These are phyloP conservation scores for Teratosphaeria pseudoeucalypti DNA, from an alignment of 2,329 filamentous ascomycete species.

Conservation along the genomic window DNA sequence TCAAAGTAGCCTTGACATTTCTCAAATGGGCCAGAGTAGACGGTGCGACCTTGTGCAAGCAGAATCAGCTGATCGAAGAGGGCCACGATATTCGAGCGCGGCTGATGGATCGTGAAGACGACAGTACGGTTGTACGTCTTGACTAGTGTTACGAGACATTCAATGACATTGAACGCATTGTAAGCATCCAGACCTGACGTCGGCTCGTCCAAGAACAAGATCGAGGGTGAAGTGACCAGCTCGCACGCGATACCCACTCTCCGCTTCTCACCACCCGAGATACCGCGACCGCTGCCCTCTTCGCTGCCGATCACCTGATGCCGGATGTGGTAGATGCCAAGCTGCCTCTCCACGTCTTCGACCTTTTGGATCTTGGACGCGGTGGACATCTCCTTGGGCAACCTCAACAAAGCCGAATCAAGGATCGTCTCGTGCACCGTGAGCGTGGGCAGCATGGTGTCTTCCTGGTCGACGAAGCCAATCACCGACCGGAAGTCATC, in stretches of 20 bases:
- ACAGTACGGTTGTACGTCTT: constrained; percentile 96
- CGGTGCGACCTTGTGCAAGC: constrained; percentile 75
- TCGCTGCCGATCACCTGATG: constrained; percentile 94
- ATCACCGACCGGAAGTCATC: constrained; percentile 82
- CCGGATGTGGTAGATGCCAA: constrained; percentile 88
- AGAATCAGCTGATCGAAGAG: constrained; percentile 91
- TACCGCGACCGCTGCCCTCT: constrained; percentile 85
- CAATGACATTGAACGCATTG: constrained; percentile 96
- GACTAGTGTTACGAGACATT: constrained; percentile 86
- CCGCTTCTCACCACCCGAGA: constrained; percentile 93
- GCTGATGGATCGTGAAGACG: constrained; percentile 97
- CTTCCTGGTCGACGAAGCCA: constrained; percentile 96
- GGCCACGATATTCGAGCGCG: constrained; percentile 94
- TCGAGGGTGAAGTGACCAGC: constrained; percentile 91
- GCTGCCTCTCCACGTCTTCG: constrained; percentile 85
- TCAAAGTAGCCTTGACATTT: constrained; percentile 91
- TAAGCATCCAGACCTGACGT: constrained; percentile 93
- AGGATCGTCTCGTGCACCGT: constrained; percentile 97
- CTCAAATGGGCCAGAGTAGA: constrained; percentile 85
- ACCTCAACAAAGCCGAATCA: constrained; percentile 78
- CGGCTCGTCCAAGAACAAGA: constrained; percentile 92
- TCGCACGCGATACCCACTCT: constrained; percentile 96
- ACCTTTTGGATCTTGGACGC: constrained; percentile 84
- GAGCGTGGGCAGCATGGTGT: constrained; percentile 88
- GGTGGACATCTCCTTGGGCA: constrained; percentile 85